Evolutionary conservation across 1,139 yeast species (phyloP), one percentile per base, ranked within the genome.

Genomic region (Barnettozyma hawaiiensis): DNA sequence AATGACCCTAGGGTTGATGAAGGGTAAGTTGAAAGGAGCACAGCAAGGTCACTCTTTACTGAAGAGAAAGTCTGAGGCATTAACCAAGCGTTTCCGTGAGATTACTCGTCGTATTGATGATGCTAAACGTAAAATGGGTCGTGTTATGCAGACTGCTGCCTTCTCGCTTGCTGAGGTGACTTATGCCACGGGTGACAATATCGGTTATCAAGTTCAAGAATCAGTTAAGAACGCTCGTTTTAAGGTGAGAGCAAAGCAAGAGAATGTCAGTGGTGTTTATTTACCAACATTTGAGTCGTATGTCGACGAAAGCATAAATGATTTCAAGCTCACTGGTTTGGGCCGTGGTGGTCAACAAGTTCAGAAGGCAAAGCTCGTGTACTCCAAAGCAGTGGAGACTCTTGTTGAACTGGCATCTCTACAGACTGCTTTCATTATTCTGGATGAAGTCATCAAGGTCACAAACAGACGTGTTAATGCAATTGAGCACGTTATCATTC

Each of bases 311-410:
- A 78, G 79, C 20, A 85, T 87, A 59, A 92, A 90, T 58, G 98
- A 92, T 59, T 92, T 92, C 71, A 86, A 86, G 63, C 73, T 92
- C 78, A 92, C 97, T 9, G 98, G 98, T 51, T 73, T 92, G 55
- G 98, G 98, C 41, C 78, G 97, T 62, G 98, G 98, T 65, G 97
- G 98, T 49, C 98, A 92, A 65, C 98, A 92, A 64, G 95, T 92
- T 43, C 96, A 86, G 65, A 85, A 83, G 65, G 97, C 97, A 43
- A 89, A 90, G 64, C 76, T 77, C 55, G 96, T 92, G 31, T 92
- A 92, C 64, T 81, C 96, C 28, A 86, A 84, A 59, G 96, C 97
- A 8, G 97, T 92, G 18, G 97, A 92, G 64, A 89, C 97, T 1
- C 75, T 92, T 53, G 97, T 92, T 39, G 97, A 89, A 62, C 75